These are phyloP conservation scores for Leishmania gerbilli DNA, from an alignment of 208 protist genomes.

Conservation along the genomic window DNA sequence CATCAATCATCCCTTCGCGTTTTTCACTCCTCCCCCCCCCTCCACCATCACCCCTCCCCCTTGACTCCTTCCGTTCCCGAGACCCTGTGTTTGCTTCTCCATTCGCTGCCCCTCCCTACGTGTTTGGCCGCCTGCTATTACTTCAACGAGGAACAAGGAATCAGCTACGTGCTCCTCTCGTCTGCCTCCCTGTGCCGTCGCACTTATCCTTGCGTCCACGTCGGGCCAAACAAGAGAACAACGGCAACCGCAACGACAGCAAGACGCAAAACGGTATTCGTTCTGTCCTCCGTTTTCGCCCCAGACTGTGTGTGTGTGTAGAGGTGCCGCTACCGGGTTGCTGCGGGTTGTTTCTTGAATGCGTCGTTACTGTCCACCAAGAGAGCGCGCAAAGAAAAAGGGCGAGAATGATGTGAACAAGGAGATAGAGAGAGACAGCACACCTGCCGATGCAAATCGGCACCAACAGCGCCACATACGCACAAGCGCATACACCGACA, in stretches of 20 bases:
- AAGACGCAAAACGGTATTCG: not conserved
- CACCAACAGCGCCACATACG: constrained; percentile 1
- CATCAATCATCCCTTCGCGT: not conserved
- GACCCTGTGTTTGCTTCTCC: not conserved
- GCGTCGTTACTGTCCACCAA: not conserved
- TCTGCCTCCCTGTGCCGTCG: not conserved
- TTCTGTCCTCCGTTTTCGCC: not conserved
- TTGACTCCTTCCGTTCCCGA: not conserved
- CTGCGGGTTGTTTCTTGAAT: not conserved
- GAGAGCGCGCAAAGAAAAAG: not conserved
- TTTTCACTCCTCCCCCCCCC: too few species aligned
- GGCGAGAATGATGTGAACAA: not conserved
- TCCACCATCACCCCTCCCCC: not conserved
- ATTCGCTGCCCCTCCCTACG: not conserved
- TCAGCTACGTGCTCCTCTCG: not conserved
- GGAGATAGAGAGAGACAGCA: not conserved
- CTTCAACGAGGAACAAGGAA: not conserved
- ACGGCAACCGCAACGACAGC: not conserved
- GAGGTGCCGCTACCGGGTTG: not conserved
- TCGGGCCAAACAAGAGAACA: not conserved
- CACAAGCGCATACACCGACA: not conserved
- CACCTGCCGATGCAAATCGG: not conserved
- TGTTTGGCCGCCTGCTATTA: not conserved
- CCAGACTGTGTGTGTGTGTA: not conserved
- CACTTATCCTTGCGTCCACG: not conserved